Conservation (phyloP, 1,284 basidiomycete species). For the Chondrostereum purpureum region DNA sequence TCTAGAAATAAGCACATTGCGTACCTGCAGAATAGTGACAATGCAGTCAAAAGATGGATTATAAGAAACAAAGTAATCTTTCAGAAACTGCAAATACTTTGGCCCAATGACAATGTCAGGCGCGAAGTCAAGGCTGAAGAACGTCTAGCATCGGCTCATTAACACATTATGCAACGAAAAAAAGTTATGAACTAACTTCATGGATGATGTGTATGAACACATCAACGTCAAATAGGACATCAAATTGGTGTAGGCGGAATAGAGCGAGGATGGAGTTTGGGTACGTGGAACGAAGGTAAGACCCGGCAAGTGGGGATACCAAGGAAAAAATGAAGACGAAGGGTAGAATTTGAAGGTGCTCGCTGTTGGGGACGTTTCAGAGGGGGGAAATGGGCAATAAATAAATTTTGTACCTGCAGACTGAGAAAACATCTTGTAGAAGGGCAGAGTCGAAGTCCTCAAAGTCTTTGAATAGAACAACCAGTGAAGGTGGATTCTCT, state of each 20-base stretch:
- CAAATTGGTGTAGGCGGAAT: constrained; percentile 45
- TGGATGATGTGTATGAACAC: constrained; percentile 46
- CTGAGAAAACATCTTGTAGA: constrained; percentile 60
- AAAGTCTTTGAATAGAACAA: constrained; percentile 60
- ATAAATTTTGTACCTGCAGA: too few relatives aligned
- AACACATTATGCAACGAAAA: background rate
- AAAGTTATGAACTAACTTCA: constrained; percentile 29
- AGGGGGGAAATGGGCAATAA: too few relatives aligned
- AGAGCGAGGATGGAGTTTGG: constrained; percentile 50
- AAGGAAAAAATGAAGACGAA: constrained; percentile 52
- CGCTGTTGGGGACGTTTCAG: too few relatives aligned
- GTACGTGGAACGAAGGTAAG: constrained; percentile 53
- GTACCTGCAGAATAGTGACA: constrained; percentile 55
- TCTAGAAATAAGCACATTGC: constrained; percentile 7
- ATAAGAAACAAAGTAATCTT: constrained; percentile 49
- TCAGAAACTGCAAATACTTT: constrained; percentile 42
- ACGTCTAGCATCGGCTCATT: constrained; percentile 36
- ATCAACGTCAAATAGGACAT: constrained; percentile 37
- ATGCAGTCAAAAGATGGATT: constrained; percentile 49
- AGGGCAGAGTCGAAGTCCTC: constrained; percentile 57
- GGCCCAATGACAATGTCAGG: constrained; percentile 59
- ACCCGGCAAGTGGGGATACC: constrained; percentile 46
- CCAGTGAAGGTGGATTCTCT: constrained; percentile 29
- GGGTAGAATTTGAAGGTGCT: too few relatives aligned
- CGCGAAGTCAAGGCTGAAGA: constrained; percentile 54